These are phyloP conservation scores for Neonectria ditissima DNA, from an alignment of 2,329 filamentous ascomycete genomes.

Conservation along the genomic window DNA sequence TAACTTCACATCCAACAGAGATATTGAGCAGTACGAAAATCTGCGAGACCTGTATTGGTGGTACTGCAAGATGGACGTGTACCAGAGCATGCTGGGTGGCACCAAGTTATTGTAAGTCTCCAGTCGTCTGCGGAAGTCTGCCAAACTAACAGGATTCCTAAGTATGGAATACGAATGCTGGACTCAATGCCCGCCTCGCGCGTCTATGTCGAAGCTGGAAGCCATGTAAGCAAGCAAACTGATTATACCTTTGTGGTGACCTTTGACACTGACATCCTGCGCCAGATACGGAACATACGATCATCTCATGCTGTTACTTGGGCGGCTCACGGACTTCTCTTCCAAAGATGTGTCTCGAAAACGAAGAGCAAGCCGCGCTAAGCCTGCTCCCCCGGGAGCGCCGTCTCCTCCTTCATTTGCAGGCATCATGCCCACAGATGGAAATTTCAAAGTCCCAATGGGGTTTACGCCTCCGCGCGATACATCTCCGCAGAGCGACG, in stretches of 20 bases:
- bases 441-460: slow-evolving; percentile 62
- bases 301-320: slow-evolving; percentile 85
- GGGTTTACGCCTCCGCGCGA: slow-evolving; percentile 66
- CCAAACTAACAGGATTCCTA: slow-evolving; percentile 33
- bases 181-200: slow-evolving; percentile 89
- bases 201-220: slow-evolving; percentile 80
- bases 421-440: slow-evolving; percentile 67
- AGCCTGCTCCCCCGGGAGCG: slow-evolving; percentile 45
- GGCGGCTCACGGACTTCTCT: slow-evolving; percentile 82
- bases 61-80: slow-evolving; percentile 94
- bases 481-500: slow-evolving; percentile 57
- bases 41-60: slow-evolving; percentile 94
- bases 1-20: slow-evolving; percentile 60
- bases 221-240: slow-evolving; percentile 67
- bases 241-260: no score
- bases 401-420: slow-evolving; percentile 60
- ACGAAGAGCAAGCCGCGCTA: slow-evolving; percentile 65
- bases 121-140: neutral
- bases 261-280: slow-evolving; percentile 41
- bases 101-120: slow-evolving; percentile 82
- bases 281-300: slow-evolving; percentile 87
- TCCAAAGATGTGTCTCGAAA: slow-evolving; percentile 84
- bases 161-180: slow-evolving; percentile 85
- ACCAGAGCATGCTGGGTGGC: slow-evolving; percentile 89
- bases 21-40: slow-evolving; percentile 84